These are phyloP conservation scores for Hemileccinum rubropunctum DNA, from an alignment of 768 basidiomycete genomes.

Conservation along the genomic window DNA sequence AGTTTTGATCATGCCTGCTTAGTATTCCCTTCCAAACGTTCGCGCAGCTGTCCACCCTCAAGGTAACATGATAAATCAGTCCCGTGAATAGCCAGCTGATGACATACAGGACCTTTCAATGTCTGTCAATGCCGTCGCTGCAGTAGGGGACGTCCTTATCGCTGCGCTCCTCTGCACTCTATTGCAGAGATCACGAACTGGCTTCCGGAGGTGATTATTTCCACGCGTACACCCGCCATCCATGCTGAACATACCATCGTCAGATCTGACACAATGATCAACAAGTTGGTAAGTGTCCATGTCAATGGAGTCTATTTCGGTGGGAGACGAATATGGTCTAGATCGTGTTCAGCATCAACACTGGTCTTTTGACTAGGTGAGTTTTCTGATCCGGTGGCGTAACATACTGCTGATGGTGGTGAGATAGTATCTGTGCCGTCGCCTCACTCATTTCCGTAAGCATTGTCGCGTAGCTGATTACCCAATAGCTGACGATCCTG, in stretches of 20 bases:
- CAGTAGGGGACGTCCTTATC: conserved; percentile 51
- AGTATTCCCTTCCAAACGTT: conserved; percentile 47
- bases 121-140: conserved; percentile 55
- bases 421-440: conserved; percentile 47
- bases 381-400: background rate
- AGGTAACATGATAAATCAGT: conserved; percentile 30
- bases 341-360: conserved; percentile 56
- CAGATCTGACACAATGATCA: conserved; percentile 55
- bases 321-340: background rate
- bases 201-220: conserved; percentile 42
- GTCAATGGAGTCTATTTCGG: background rate
- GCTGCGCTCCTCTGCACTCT: conserved; percentile 45
- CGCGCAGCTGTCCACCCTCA: conserved; percentile 42
- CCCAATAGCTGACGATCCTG: background rate
- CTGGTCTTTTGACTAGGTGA: conserved; percentile 30
- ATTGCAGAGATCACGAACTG: conserved; percentile 50
- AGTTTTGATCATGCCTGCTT: conserved; percentile 6
- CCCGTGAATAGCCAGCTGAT: background rate
- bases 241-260: background rate
- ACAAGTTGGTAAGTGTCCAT: conserved; percentile 33
- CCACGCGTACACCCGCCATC: background rate
- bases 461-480: background rate
- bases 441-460: conserved; percentile 56
- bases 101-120: conserved; percentile 40
- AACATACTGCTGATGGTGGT: background rate